A percentile compares a stretch with the other conserved stretches of the same genome.
These are phyloP conservation scores for Thuja plicata DNA, from an alignment of 83 land plant genomes.

Conservation along the genomic window DNA sequence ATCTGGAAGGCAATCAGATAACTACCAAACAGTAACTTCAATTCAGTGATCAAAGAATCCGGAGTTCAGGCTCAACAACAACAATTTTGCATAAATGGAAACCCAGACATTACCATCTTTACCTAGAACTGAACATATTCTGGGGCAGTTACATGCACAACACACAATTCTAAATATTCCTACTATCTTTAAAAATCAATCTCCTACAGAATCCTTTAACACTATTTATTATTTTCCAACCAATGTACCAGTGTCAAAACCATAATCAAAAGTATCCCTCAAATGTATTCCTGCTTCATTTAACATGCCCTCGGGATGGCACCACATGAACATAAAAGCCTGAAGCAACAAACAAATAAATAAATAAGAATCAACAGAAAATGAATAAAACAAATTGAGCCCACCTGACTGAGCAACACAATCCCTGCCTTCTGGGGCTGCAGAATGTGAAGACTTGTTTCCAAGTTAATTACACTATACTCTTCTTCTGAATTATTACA, in stretches of 20 bases:
- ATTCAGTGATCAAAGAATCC: not conserved
- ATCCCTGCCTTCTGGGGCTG: conserved; percentile 47
- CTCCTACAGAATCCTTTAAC: not conserved
- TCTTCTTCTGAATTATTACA: not conserved
- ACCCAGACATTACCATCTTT: not conserved
- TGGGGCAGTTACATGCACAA: not conserved
- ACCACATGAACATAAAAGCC: not conserved
- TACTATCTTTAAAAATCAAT: not conserved
- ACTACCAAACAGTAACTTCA: not conserved
- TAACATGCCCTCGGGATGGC: not conserved
- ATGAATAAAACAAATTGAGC: not conserved
- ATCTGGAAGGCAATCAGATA: not conserved
- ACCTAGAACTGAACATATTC: not conserved
- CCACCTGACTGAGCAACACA: conserved; percentile 63
- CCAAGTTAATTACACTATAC: not conserved
- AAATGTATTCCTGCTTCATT: not conserved
- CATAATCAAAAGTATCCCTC: not conserved
- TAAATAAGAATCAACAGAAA: not conserved
- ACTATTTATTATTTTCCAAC: not conserved
- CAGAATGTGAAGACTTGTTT: conserved; percentile 45
- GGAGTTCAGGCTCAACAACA: not conserved
- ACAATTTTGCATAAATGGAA: not conserved
- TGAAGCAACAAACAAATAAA: not conserved
- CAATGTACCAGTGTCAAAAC: not conserved
- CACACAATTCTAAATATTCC: not conserved